A percentile compares a stretch with the other conserved stretches of the same genome.
Conservation (phyloP, 352 stramenopile species). For the Globisporangium mamillatum region DNA sequence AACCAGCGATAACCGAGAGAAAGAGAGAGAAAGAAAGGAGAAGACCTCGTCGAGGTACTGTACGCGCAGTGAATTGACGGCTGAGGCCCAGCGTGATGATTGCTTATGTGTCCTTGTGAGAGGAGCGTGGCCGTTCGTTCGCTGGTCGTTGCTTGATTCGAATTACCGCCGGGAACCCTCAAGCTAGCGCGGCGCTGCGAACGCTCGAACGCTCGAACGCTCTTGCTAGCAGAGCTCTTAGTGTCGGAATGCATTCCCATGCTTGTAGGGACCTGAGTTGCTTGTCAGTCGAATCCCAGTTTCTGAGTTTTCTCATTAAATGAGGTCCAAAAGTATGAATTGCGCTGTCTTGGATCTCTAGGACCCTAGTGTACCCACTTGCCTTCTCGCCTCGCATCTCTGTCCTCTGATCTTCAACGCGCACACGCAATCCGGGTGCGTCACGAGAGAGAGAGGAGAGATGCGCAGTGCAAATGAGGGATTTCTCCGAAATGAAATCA, state of each 20-base stretch:
- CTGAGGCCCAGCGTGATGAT: not conserved
- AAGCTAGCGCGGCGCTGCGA: not conserved
- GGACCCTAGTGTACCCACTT: conserved; percentile 5
- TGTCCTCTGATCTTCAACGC: conserved; percentile 5
- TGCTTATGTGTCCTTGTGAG: not conserved
- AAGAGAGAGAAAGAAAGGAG: not conserved
- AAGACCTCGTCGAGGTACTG: not conserved
- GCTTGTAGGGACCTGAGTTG: not conserved
- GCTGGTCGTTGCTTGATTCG: not conserved
- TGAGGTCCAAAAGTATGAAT: not conserved
- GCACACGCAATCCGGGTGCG: conserved; percentile 2
- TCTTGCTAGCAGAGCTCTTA: not conserved
- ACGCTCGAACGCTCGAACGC: not conserved
- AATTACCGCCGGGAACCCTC: not conserved
- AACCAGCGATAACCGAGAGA: not conserved
- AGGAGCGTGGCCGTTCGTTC: not conserved
- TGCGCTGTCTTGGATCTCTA: not conserved
- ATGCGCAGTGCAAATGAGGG: not conserved
- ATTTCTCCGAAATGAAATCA: not conserved
- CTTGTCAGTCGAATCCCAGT: not conserved
- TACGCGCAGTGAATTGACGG: not conserved
- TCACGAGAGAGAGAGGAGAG: not conserved
- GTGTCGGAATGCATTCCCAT: not conserved
- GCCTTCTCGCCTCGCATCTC: not conserved
- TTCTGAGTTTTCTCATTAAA: not conserved